Evolutionary conservation across 345 rosid genomes (phyloP), one percentile per base, ranked within the genome.

Genomic region (Eutrema yunnanense): DNA sequence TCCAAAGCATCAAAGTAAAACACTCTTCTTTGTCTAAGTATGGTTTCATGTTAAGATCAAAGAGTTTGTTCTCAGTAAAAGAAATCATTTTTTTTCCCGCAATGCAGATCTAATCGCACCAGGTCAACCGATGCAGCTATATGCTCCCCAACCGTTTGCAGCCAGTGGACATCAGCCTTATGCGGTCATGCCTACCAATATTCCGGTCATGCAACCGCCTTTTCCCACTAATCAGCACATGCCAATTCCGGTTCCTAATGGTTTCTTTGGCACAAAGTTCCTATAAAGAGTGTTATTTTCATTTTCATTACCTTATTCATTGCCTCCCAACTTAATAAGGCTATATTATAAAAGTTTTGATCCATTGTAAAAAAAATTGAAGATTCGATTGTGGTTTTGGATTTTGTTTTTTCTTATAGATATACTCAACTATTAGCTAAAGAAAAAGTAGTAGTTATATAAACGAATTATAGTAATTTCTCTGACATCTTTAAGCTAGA

Each of bases 1-100:
- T 69, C 81, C 84, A 2, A 87, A 87, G 65, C 87, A 83, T 64
- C 89, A 78, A 74, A 81, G 89, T 86, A 80, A 42, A 4, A 44
- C 14, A 6, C 30, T 37, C 42, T 16, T 58, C 12, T 29, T 3
- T 34, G 27, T 40, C 5, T 8, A 12, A 16, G 55, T 43, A 33
- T 44, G n/a, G 27, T 44, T 69, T 33, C 46, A 56, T 56, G 65
- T 22, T 22, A 22, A 56, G 69, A 49, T 59, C 50, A 38, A 58
- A n/a, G 8, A 48, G 14, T 22, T 47, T 62, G 46, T 34, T 58
- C 29, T 69, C 64, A 55, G 5, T 43, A 3, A 9, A 47, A 47
- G 5, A 34, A 11, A 4, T 34, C n/a, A 5, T 13, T 5, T 8
- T 12, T 73, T 0, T 82, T 78, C 40, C 6, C 55, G 55, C 41